Evolutionary conservation across 2,329 filamentous ascomycete genomes (phyloP).

Genomic region (Aspergillus brasiliensis): DNA sequence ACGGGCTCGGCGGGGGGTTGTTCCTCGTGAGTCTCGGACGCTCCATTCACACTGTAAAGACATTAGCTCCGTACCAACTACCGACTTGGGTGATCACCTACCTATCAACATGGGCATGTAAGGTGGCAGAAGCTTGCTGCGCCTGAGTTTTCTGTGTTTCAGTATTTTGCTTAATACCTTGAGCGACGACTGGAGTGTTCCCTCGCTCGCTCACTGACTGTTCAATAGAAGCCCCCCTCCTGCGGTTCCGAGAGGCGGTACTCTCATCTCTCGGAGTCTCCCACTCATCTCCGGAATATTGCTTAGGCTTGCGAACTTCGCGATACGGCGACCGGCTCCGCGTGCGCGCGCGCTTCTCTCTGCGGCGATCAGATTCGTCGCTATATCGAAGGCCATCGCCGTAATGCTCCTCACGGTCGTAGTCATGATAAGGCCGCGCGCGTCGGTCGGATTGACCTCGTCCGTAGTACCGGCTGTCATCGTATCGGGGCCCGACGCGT

Average conservation of each 20-base stretch:
- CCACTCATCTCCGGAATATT: constrained; percentile 41
- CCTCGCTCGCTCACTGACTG: constrained; percentile 66
- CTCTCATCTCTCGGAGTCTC: constrained; percentile 30
- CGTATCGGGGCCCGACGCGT: constrained; percentile 40
- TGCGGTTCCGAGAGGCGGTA: constrained; percentile 33
- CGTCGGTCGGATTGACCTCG: constrained; percentile 46
- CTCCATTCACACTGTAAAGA: constrained; percentile 20
- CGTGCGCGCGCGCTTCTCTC: constrained; percentile 60
- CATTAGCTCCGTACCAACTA: constrained; percentile 14
- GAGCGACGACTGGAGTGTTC: constrained; percentile 61
- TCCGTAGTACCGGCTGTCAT: constrained; percentile 37
- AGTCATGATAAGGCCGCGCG: constrained; percentile 51
- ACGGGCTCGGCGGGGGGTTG: constrained; percentile 59
- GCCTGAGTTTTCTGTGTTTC: constrained; percentile 67
- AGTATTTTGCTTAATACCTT: constrained; percentile 64
- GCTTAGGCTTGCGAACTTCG: constrained; percentile 41
- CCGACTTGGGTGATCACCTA: constrained; percentile 36
- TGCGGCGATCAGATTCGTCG: constrained; percentile 51
- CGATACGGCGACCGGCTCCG: constrained; percentile 54
- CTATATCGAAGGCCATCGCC: constrained; percentile 49
- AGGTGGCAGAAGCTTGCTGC: constrained; percentile 49
- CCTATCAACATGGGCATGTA: constrained; percentile 39
- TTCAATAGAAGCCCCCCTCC: constrained; percentile 57
- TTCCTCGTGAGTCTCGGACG: constrained; percentile 26
- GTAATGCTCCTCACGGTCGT: constrained; percentile 50